Conservation (phyloP, 257 asterid species). For the Fraxinus anomala region DNA sequence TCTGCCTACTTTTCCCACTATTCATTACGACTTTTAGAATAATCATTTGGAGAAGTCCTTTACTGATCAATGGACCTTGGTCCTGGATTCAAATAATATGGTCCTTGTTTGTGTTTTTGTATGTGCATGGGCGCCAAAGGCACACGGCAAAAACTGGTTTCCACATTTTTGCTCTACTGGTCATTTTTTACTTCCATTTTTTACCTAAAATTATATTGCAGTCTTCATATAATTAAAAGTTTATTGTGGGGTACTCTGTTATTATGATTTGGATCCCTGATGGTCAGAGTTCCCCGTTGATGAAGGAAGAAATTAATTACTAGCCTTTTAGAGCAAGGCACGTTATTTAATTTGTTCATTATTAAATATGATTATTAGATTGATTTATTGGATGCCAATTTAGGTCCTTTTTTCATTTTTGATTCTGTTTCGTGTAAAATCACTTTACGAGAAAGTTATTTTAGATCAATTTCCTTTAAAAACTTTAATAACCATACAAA, state of each 20-base stretch:
- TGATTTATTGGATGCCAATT: background rate
- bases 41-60: conserved; percentile 41
- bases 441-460: too few species aligned
- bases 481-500: too few species aligned
- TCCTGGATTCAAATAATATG: background rate
- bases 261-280: background rate
- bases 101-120: background rate
- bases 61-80: background rate
- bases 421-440: too few species aligned
- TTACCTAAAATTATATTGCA: background rate
- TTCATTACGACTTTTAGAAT: conserved; percentile 68
- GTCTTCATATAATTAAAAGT: background rate
- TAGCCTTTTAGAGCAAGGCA: background rate
- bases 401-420: too few species aligned
- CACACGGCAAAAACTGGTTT: background rate
- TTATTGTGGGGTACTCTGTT: background rate
- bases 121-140: background rate
- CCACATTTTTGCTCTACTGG: background rate
- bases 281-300: background rate
- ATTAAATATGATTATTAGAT: background rate
- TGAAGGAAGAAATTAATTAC: background rate
- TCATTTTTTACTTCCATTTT: background rate
- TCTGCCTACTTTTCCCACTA: background rate
- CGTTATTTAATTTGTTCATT: background rate
- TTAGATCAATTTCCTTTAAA: too few species aligned